phyloP scores from a whole-genome alignment of 768 basidiomycete genomes.

The Dacryopinax spathularia region DNA sequence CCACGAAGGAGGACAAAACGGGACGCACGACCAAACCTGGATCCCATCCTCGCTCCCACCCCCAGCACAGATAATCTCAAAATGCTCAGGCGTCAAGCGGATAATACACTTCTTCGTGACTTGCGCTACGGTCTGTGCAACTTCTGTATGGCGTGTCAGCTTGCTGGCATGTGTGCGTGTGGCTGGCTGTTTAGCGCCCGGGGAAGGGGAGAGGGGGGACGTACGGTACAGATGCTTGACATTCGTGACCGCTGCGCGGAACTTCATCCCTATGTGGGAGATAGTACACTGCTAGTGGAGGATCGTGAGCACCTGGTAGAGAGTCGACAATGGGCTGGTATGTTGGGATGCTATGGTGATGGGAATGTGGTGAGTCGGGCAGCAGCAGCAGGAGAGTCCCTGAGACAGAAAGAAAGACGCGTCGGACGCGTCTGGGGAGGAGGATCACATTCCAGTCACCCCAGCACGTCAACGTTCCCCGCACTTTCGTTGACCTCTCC shows the following conservation, averaged over 20 bases:
- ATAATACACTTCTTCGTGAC: slow-evolving; percentile 74
- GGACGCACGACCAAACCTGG: slow-evolving; percentile 66
- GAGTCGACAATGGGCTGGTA: neutral
- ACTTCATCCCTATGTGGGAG: slow-evolving; percentile 52
- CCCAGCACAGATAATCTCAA: slow-evolving; percentile 72
- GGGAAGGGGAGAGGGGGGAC: slow-evolving; percentile 14
- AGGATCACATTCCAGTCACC: neutral
- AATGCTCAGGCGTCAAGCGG: slow-evolving; percentile 55
- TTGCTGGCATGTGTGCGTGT: slow-evolving; percentile 10
- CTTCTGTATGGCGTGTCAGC: slow-evolving; percentile 30
- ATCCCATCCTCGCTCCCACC: slow-evolving; percentile 71
- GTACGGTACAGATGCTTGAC: slow-evolving; percentile 42
- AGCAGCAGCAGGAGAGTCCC: neutral
- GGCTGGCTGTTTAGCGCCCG: too few species aligned
- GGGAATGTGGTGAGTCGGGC: neutral
- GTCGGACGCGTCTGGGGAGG: neutral
- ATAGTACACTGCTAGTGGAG: too few species aligned
- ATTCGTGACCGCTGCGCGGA: slow-evolving; percentile 45
- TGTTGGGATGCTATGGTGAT: neutral
- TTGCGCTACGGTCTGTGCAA: slow-evolving; percentile 70
- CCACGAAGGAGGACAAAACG: neutral
- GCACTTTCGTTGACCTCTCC: too few species aligned
- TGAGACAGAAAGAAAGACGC: neutral
- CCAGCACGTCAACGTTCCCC: too few species aligned
- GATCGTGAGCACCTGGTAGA: too few species aligned